A percentile compares a stretch with the other conserved stretches of the same genome.
Conservation (phyloP, 805 yeast genomes). For the Candida krabiensis region DNA sequence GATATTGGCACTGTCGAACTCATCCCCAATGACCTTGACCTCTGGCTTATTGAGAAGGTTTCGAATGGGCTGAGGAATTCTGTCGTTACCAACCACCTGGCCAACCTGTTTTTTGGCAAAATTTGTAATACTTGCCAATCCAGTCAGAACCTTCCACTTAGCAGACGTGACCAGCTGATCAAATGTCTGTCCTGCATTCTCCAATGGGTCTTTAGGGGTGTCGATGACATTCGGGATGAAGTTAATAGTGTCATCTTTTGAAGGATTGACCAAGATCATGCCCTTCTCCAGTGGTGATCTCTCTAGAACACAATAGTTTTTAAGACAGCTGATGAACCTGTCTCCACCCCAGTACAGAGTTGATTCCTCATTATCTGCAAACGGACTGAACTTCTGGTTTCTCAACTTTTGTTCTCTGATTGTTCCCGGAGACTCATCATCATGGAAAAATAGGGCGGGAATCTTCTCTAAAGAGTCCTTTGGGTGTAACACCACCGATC, state of each 20-base stretch:
- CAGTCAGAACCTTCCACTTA: slow-evolving; percentile 84
- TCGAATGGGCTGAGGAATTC: slow-evolving; percentile 55
- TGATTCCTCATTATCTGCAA: slow-evolving; percentile 49
- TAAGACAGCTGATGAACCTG: slow-evolving; percentile 61
- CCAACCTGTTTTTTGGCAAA: slow-evolving; percentile 65
- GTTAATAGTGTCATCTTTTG: slow-evolving; percentile 59
- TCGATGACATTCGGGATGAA: slow-evolving; percentile 49
- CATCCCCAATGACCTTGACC: slow-evolving; percentile 78
- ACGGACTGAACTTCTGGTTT: slow-evolving; percentile 72
- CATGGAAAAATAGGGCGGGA: slow-evolving; percentile 92
- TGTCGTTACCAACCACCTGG: slow-evolving; percentile 45
- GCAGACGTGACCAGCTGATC: slow-evolving; percentile 60
- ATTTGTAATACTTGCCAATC: slow-evolving; percentile 75
- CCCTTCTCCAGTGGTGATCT: slow-evolving; percentile 70
- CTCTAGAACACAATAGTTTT: slow-evolving; percentile 58
- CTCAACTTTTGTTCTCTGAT: slow-evolving; percentile 56
- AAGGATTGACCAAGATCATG: slow-evolving; percentile 77
- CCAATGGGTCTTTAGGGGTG: slow-evolving; percentile 33
- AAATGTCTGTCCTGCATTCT: slow-evolving; percentile 36
- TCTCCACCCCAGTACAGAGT: slow-evolving; percentile 89
- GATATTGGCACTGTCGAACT: slow-evolving; percentile 88
- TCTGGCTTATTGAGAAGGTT: slow-evolving; percentile 72
- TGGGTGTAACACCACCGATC: slow-evolving; percentile 76
- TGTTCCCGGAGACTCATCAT: slow-evolving; percentile 80
- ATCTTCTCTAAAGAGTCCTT: slow-evolving; percentile 57